Conservation (phyloP, 1,139 yeast species). For the Komagataea norvegica region DNA sequence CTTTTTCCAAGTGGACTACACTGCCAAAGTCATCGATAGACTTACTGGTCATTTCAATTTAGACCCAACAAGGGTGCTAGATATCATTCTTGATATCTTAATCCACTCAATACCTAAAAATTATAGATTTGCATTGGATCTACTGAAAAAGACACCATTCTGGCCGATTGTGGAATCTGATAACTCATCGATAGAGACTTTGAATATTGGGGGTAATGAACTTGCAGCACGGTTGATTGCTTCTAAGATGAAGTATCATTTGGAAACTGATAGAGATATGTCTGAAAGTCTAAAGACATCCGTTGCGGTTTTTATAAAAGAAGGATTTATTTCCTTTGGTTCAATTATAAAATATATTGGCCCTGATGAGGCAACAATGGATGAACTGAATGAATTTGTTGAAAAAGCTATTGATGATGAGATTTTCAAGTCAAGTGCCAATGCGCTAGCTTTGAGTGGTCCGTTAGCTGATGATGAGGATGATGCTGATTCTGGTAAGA, state of each 20-base stretch:
- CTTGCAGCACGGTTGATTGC: constrained; percentile 59
- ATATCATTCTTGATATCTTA: constrained; percentile 51
- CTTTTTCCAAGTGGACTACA: constrained; percentile 39
- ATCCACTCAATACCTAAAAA: constrained; percentile 42
- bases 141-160: constrained; percentile 54
- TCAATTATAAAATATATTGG: constrained; percentile 53
- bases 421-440: constrained; percentile 61
- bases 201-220: constrained; percentile 52
- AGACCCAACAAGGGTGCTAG: constrained; percentile 72
- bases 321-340: constrained; percentile 63
- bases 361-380: constrained; percentile 37
- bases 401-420: constrained; percentile 54
- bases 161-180: constrained; percentile 53
- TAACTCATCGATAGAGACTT: constrained; percentile 27
- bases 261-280: constrained; percentile 30
- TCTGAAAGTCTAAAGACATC: constrained; percentile 46
- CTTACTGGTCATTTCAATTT: constrained; percentile 74
- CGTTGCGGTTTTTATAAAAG: constrained; percentile 56
- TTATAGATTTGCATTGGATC: constrained; percentile 41
- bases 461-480: constrained; percentile 64
- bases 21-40: constrained; percentile 48
- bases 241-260: constrained; percentile 42
- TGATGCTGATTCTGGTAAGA: constrained; percentile 12
- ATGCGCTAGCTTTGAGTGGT: constrained; percentile 84
- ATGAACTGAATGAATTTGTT: constrained; percentile 40